phyloP scores from a whole-genome alignment of 768 basidiomycete genomes.

The Lactarius psammicola region DNA sequence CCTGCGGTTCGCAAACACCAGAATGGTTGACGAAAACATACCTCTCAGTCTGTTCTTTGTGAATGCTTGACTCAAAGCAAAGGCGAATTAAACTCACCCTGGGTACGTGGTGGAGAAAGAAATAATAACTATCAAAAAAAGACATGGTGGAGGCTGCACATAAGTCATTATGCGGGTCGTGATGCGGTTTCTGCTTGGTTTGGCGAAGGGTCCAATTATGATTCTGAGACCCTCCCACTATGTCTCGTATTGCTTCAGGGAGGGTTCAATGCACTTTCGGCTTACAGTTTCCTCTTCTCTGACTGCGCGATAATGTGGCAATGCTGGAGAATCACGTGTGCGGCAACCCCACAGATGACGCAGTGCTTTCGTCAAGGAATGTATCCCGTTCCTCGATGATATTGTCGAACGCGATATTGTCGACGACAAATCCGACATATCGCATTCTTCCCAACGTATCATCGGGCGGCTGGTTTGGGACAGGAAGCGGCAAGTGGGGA shows the following conservation, averaged over 20 bases:
- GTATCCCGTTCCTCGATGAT: neutral
- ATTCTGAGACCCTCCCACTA: too few species aligned
- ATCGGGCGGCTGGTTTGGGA: too few species aligned
- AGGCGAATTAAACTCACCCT: constrained; percentile 28
- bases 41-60: constrained; percentile 25
- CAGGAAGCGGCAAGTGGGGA: too few species aligned
- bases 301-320: neutral
- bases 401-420: neutral
- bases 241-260: neutral
- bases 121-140: constrained; percentile 30
- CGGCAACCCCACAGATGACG: neutral
- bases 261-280: neutral
- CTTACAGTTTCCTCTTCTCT: neutral
- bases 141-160: constrained; percentile 19
- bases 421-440: too few species aligned
- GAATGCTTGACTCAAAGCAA: neutral
- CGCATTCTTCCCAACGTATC: too few species aligned
- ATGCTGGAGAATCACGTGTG: neutral
- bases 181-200: neutral
- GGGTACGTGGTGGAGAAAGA: constrained; percentile 34
- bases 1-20: constrained; percentile 14
- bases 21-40: constrained; percentile 38
- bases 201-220: neutral
- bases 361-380: neutral
- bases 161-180: constrained; percentile 4